These are phyloP conservation scores for Zygosaccharomyces kombuchaensis DNA, from an alignment of 805 yeast genomes.

Conservation along the genomic window DNA sequence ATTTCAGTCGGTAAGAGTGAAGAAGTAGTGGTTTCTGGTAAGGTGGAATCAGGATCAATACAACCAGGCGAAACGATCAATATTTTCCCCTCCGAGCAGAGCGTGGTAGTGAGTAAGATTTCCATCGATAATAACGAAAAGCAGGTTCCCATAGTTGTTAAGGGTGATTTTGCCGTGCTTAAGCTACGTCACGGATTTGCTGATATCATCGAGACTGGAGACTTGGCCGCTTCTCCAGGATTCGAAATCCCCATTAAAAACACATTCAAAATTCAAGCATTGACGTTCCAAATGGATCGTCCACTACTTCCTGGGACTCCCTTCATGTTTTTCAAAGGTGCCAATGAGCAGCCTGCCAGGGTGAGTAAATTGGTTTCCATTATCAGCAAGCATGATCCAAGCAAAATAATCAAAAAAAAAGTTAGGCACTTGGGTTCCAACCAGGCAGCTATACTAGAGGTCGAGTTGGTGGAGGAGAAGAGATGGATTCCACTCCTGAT, in stretches of 20 bases:
- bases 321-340: conserved; percentile 71
- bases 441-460: conserved; percentile 93
- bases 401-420: conserved; percentile 87
- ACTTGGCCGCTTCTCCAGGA: conserved; percentile 52
- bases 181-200: conserved; percentile 35
- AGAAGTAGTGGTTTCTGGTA: conserved; percentile 42
- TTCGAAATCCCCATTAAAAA: conserved; percentile 45
- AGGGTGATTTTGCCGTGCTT: conserved; percentile 53
- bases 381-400: conserved; percentile 76
- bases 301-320: conserved; percentile 81
- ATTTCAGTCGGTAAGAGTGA: conserved; percentile 45
- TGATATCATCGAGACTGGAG: conserved; percentile 58
- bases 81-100: conserved; percentile 47
- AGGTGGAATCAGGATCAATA: conserved; percentile 45
- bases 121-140: conserved; percentile 21
- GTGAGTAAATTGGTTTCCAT: conserved; percentile 44
- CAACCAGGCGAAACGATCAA: conserved; percentile 65
- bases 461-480: conserved; percentile 92
- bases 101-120: conserved; percentile 38
- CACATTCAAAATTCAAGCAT: conserved; percentile 51
- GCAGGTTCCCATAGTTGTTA: conserved; percentile 38
- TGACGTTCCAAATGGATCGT: conserved; percentile 59
- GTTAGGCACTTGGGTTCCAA: conserved; percentile 91
- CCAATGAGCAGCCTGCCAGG: conserved; percentile 66
- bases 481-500: conserved; percentile 90